Percentiles rank a stretch among this genome's conserved stretches.
Evolutionary conservation across 331 rosid species (phyloP).

Genomic region (Cydonia oblonga): DNA sequence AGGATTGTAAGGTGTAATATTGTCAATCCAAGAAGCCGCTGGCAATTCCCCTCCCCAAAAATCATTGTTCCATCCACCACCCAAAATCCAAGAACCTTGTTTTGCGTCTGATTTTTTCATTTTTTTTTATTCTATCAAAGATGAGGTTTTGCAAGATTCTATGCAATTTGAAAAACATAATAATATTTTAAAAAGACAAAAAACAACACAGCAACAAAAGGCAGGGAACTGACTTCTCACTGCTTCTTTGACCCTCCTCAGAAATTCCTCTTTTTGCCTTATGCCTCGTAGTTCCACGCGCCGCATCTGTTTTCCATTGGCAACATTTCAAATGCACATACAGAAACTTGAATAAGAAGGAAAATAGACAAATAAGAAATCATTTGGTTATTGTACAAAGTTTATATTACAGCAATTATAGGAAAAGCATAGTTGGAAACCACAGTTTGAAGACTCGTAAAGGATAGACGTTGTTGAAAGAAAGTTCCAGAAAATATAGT

Average conservation of each 20-base stretch:
- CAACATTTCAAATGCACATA: slow-evolving; percentile 7
- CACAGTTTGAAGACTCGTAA: background rate
- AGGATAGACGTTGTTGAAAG: background rate
- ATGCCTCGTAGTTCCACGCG: slow-evolving; percentile 46
- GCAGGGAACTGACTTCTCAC: slow-evolving; percentile 35
- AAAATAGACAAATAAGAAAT: background rate
- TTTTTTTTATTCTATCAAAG: background rate
- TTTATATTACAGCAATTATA: background rate
- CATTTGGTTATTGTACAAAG: background rate
- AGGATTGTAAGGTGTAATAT: slow-evolving; percentile 59
- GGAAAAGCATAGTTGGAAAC: background rate
- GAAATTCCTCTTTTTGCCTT: slow-evolving; percentile 40
- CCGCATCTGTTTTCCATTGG: slow-evolving; percentile 38
- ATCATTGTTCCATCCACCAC: slow-evolving; percentile 96
- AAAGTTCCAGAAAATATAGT: background rate
- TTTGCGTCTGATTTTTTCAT: slow-evolving; percentile 34
- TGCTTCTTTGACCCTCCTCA: slow-evolving; percentile 42
- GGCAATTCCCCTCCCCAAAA: slow-evolving; percentile 85
- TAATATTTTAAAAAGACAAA: too few relatives aligned
- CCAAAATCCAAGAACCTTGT: slow-evolving; percentile 79
- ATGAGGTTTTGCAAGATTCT: background rate
- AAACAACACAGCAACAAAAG: slow-evolving; percentile 3
- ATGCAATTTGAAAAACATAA: background rate
- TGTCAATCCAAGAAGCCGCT: slow-evolving; percentile 67
- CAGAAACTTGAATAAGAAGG: background rate